These are phyloP conservation scores for Parachlorella kessleri DNA, from an alignment of 139 green algal genomes.

Conservation along the genomic window DNA sequence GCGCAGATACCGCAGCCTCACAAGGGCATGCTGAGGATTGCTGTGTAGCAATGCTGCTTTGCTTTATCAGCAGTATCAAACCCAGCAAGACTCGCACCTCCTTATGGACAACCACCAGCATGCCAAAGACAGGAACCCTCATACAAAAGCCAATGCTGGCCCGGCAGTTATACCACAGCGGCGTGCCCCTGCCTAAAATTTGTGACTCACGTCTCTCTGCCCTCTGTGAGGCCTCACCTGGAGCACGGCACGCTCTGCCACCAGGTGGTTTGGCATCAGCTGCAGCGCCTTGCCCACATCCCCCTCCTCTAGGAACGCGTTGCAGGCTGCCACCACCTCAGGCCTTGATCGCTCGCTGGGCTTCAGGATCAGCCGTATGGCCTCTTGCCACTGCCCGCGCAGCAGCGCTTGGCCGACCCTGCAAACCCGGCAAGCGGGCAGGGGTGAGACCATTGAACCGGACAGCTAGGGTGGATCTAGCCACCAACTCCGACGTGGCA, in stretches of 20 bases:
- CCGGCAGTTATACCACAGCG: no score
- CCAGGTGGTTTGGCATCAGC: slow-evolving; percentile 56
- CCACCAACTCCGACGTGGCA: no score
- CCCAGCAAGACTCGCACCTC: no score
- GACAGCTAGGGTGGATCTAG: no score
- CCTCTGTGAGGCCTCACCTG: slow-evolving; percentile 26
- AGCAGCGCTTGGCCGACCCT: slow-evolving; percentile 79
- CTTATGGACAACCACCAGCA: no score
- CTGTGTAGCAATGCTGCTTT: background rate
- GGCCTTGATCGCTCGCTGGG: slow-evolving; percentile 22
- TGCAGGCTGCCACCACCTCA: slow-evolving; percentile 29
- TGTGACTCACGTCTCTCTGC: background rate
- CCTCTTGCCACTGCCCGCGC: slow-evolving; percentile 69
- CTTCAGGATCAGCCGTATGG: slow-evolving; percentile 70
- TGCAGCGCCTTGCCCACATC: slow-evolving; percentile 54
- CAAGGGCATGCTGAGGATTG: no score
- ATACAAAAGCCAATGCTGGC: no score
- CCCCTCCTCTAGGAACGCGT: slow-evolving; percentile 40
- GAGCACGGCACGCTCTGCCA: slow-evolving; percentile 68
- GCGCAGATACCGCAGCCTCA: no score
- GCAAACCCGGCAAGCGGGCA: slow-evolving; percentile 9
- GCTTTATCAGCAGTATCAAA: no score
- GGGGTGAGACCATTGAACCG: no score
- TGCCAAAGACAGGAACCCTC: no score
- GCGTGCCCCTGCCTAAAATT: no score